phyloP scores from a whole-genome alignment of 75 land plant genomes.

The Cryptomeria japonica region DNA sequence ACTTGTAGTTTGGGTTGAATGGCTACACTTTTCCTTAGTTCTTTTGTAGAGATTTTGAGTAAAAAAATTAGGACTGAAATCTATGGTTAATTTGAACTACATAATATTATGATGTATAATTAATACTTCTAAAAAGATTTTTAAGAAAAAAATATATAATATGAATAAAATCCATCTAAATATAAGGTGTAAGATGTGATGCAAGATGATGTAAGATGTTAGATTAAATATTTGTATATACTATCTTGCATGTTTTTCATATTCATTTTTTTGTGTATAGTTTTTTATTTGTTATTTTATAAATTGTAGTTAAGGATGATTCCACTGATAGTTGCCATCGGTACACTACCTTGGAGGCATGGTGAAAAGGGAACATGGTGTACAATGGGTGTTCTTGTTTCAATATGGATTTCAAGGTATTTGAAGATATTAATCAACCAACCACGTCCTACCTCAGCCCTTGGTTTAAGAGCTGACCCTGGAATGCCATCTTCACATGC shows the following conservation, averaged over 20 bases:
- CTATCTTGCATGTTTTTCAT: background rate
- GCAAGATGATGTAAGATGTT: too few species aligned
- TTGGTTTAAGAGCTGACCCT: slow-evolving; percentile 7
- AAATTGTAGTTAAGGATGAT: background rate
- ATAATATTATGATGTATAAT: too few species aligned
- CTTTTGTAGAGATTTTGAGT: too few species aligned
- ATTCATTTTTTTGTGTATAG: too few species aligned
- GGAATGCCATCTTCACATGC: slow-evolving; percentile 30
- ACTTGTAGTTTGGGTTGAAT: too few species aligned
- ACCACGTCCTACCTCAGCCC: slow-evolving; percentile 15
- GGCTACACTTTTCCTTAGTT: too few species aligned
- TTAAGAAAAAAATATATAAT: too few species aligned
- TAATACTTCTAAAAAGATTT: too few species aligned
- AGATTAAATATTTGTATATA: background rate
- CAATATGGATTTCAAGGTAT: background rate
- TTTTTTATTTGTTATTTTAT: background rate
- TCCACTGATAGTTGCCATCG: background rate
- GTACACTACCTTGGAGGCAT: background rate
- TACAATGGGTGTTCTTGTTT: background rate
- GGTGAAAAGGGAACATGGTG: background rate
- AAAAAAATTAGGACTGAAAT: too few species aligned
- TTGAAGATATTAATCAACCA: slow-evolving; percentile 15
- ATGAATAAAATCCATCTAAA: too few species aligned
- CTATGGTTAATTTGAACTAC: too few species aligned
- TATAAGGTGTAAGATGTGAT: too few species aligned